A percentile compares a stretch with the other conserved stretches of the same genome.
Conservation (phyloP, 768 basidiomycete species). For the Mycena indigotica region DNA sequence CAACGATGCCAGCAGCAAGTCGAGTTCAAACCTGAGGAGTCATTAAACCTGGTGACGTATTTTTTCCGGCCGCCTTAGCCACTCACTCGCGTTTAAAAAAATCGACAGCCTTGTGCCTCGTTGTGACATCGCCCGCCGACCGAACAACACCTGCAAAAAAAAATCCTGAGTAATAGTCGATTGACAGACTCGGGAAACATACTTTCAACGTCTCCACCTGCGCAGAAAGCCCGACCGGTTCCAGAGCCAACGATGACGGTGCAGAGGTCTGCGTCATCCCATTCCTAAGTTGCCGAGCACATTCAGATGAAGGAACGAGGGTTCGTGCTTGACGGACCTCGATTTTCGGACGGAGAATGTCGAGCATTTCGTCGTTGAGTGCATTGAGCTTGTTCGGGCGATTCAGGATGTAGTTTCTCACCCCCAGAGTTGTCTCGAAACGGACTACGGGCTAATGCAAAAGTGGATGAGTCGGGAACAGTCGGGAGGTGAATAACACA, state of each 20-base stretch:
- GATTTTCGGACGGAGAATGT: slow-evolving; percentile 68
- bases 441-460: slow-evolving; percentile 52
- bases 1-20: slow-evolving; percentile 68
- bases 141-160: slow-evolving; percentile 55
- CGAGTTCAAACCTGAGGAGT: slow-evolving; percentile 76
- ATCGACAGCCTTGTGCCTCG: slow-evolving; percentile 65
- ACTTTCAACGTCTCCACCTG: slow-evolving; percentile 94
- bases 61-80: no score
- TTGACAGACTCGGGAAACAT: no score
- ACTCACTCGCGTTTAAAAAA: slow-evolving; percentile 92
- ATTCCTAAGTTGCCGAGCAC: slow-evolving; percentile 53
- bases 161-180: no score
- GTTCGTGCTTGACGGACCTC: slow-evolving; percentile 51
- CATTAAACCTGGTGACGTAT: no score
- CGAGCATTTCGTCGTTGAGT: slow-evolving; percentile 78
- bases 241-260: slow-evolving; percentile 75
- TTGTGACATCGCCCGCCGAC: slow-evolving; percentile 50
- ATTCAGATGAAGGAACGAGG: slow-evolving; percentile 17
- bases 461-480: slow-evolving; percentile 20
- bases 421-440: slow-evolving; percentile 65
- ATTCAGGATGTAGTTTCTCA: slow-evolving; percentile 78
- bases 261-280: slow-evolving; percentile 71
- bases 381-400: slow-evolving; percentile 81
- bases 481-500: slow-evolving; percentile 26
- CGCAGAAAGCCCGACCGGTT: slow-evolving; percentile 80